Conservation (phyloP, 169 alveolate genomes). For the Eimeria sp. region DNA sequence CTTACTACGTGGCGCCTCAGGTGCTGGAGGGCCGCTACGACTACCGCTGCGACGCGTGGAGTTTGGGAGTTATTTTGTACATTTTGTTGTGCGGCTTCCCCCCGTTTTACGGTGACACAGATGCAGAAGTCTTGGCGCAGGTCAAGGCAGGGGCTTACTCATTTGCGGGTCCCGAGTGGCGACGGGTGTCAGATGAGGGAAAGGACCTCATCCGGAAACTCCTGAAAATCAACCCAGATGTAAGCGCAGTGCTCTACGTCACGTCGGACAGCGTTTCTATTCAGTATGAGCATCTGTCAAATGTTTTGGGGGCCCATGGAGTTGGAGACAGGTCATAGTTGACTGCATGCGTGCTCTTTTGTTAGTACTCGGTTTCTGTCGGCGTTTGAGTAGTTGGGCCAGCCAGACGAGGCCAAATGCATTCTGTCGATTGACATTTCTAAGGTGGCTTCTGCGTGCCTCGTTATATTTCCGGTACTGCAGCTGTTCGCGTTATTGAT, state of each 20-base stretch:
- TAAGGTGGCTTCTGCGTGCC: not conserved
- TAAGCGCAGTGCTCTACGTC: not conserved
- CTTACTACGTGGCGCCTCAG: conserved; percentile 93
- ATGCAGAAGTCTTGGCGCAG: conserved; percentile 88
- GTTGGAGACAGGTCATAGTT: not conserved
- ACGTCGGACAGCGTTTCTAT: not conserved
- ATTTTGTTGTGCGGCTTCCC: conserved; percentile 94
- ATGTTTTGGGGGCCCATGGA: too few species aligned
- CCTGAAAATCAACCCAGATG: conserved; percentile 33
- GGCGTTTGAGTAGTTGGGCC: not conserved
- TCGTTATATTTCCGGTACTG: not conserved
- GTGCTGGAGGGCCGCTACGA: conserved; percentile 95
- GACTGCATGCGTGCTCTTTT: not conserved
- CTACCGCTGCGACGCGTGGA: conserved; percentile 96
- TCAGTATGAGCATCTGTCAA: too few species aligned
- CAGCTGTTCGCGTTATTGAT: not conserved
- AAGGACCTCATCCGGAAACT: conserved; percentile 91
- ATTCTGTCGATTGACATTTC: too few species aligned
- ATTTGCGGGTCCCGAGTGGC: conserved; percentile 94
- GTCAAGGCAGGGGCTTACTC: conserved; percentile 90
- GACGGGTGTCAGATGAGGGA: conserved; percentile 92
- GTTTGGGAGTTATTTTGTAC: conserved; percentile 95
- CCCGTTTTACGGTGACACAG: conserved; percentile 94
- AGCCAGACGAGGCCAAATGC: not conserved
- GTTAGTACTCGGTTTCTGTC: not conserved